Evolutionary conservation across 2,329 filamentous ascomycete genomes (phyloP), one percentile per base, ranked within the genome.

Genomic region (Catunica adiposa): DNA sequence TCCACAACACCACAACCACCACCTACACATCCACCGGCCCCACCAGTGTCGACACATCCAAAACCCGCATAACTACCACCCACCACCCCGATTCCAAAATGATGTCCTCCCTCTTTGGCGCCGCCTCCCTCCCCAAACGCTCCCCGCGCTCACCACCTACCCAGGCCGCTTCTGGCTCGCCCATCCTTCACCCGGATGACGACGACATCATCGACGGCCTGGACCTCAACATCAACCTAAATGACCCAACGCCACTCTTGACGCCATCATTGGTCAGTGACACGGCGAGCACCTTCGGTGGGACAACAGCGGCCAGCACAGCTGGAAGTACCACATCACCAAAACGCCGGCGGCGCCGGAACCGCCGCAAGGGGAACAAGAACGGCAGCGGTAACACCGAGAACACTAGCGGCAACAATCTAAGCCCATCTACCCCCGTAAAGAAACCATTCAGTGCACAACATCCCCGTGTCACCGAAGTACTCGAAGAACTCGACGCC

Each of bases 191-290:
- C 42, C 58, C 56, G 11, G 56, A 59, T 23, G 44, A 55, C 17
- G 54, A 56, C 44, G 58, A 58, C 51, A 55, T 57, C 23, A 51
- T 58, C 11, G 56, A 58, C 46, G 58, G 56, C 8, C n/a, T 57
- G 20, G 56, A 58, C 38, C 44, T 59, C 25, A 34, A 50, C 17
- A 34, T 34, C 29, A 34, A 34, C 11, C 11, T 34, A 11, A 34
- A 34, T 34, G 29, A 34, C 11, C 29, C 51, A 23, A 42, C 44
- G 11, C 25, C 20, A 22, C 50, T 37, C 26, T 53, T 34, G 20
- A 44, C 42, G 23, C 50, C 17, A n/a, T 42, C 37, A 17, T 15
- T 23, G 29, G 29, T 20, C n/a, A 55, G 53, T 26, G 53, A 55
- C 6, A 50, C 44, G 11, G 48, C 55, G 6, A 52, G 47, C 37